Percentiles rank a stretch among this genome's conserved stretches.
phyloP scores from a whole-genome alignment of 2,329 filamentous ascomycete species.

The Nigrospora osmanthi region DNA sequence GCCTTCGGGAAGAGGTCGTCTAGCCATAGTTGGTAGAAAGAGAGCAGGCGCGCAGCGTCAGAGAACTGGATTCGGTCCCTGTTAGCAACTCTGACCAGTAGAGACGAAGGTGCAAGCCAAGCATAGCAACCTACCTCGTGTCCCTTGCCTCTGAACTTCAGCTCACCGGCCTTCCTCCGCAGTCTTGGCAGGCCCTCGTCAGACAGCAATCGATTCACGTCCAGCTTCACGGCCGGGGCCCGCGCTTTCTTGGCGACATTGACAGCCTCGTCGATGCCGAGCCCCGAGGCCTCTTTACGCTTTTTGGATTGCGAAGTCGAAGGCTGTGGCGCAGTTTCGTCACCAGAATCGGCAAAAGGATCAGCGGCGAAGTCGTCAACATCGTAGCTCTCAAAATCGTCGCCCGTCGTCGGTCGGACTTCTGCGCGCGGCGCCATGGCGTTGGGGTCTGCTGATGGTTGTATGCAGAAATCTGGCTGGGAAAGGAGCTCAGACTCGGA shows the following conservation, averaged over 20 bases:
- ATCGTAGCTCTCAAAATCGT: slow-evolving; percentile 73
- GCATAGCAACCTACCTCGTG: slow-evolving; percentile 58
- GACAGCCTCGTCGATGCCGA: slow-evolving; percentile 84
- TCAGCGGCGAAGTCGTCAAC: slow-evolving; percentile 53
- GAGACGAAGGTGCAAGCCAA: background rate
- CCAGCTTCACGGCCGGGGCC: slow-evolving; percentile 72
- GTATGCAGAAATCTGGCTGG: too few species aligned
- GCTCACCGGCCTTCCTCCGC: slow-evolving; percentile 58
- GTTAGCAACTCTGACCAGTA: background rate
- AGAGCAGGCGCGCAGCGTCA: slow-evolving; percentile 73
- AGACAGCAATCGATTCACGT: slow-evolving; percentile 79
- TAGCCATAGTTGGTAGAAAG: slow-evolving; percentile 93
- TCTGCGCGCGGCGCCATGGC: slow-evolving; percentile 18
- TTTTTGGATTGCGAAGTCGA: slow-evolving; percentile 29
- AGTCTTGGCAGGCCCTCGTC: slow-evolving; percentile 77
- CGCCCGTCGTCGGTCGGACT: slow-evolving; percentile 37
- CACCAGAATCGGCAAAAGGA: slow-evolving; percentile 39
- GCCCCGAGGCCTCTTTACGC: slow-evolving; percentile 39
- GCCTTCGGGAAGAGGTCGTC: slow-evolving; percentile 94
- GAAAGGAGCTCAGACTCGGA: too few species aligned
- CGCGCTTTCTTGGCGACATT: slow-evolving; percentile 69
- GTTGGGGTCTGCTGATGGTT: too few species aligned
- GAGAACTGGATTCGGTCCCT: slow-evolving; percentile 52
- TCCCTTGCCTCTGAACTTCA: slow-evolving; percentile 86
- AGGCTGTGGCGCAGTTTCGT: slow-evolving; percentile 19